Evolutionary conservation across 208 protist genomes (phyloP).

Genomic region (Lotmaria passim): DNA sequence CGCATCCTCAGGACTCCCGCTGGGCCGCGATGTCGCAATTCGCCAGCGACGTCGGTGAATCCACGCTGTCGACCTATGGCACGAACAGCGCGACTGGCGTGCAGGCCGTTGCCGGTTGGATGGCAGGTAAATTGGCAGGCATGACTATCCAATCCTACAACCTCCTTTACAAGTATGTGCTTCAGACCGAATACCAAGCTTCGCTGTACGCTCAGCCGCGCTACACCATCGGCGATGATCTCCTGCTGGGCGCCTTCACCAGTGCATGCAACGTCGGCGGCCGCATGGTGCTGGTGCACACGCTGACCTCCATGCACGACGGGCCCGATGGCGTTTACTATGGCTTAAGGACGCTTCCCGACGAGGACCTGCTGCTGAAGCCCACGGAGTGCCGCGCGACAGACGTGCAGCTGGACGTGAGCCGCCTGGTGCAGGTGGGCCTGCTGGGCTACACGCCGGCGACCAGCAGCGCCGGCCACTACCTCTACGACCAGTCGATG

Average conservation of each 20-base stretch:
- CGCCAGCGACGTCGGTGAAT: not conserved
- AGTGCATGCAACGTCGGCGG: conserved; percentile 23
- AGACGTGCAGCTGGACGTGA: conserved; percentile 19
- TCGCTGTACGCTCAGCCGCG: not conserved
- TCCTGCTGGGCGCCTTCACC: conserved; percentile 16
- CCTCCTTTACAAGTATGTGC: not conserved
- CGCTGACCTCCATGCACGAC: not conserved
- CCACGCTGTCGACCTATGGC: not conserved
- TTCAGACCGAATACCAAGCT: conserved; percentile 1
- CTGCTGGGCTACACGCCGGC: not conserved
- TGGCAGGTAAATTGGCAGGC: conserved; percentile 1
- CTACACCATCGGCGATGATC: conserved; percentile 19
- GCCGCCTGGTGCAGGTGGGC: conserved; percentile 14
- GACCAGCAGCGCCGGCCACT: not conserved
- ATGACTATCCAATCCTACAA: conserved; percentile 10
- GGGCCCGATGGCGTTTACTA: not conserved
- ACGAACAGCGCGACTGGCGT: not conserved
- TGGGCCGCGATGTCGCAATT: conserved; percentile 9
- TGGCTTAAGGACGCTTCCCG: conserved; percentile 6
- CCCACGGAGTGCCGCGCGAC: conserved; percentile 19
- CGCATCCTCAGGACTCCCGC: conserved; percentile 24
- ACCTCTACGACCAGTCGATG: conserved; percentile 14
- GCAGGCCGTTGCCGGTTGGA: conserved; percentile 15
- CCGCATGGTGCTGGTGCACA: conserved; percentile 32
- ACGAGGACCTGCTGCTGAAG: conserved; percentile 17